Evolutionary conservation across 345 rosid species (phyloP), one percentile per base, ranked within the genome.

Genomic region (Reutealis trisperma): DNA sequence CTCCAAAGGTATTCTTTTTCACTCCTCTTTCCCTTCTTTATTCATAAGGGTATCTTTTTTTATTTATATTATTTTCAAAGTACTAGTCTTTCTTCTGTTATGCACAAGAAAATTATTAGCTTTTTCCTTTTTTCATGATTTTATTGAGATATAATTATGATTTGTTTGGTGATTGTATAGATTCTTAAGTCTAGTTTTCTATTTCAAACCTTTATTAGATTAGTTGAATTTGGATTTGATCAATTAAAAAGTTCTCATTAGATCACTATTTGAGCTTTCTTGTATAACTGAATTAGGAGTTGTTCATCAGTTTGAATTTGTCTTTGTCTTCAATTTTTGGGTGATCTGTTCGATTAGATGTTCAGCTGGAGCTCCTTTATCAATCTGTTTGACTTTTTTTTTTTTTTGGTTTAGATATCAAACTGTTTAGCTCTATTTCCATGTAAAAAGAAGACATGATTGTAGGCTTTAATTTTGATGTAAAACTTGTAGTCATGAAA

Each of bases 1-100:
- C 6, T 15, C 41, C 30, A 34, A 51, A 74, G 77, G 77, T 74
- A 30, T 22, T 22, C 52, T 42, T 44, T 42, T 22, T 42, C 59
- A 37, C 41, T 68, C 37, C 5, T 34, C 42, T 8, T 61, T 21
- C 61, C 13, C 41, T 14, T 67, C 3, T 44, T 30, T 68, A 4
- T 14, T 9, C 12, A 19, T 27, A 51, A 6, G 11, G n/a, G 0
- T 70, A 7, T 4, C 3, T 16, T 0, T 42, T 12, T n/a, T 10
- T 67, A 12, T 67, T 15, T 12, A 0, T 51, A 51, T 51, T 61
- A 37, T 37, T 19, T 37, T 42, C 41, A 41, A 65, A 7, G 70
- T 42, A 41, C 30, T 66, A 22, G 0, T 66, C 68, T n/a, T 42
- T 42, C 8, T 4, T 21, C 14, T 66, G 7, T 66, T 42, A 5